Base-by-base conservation (phyloP, 2,329 filamentous ascomycete species). In the Chaetomium globosum region DNA sequence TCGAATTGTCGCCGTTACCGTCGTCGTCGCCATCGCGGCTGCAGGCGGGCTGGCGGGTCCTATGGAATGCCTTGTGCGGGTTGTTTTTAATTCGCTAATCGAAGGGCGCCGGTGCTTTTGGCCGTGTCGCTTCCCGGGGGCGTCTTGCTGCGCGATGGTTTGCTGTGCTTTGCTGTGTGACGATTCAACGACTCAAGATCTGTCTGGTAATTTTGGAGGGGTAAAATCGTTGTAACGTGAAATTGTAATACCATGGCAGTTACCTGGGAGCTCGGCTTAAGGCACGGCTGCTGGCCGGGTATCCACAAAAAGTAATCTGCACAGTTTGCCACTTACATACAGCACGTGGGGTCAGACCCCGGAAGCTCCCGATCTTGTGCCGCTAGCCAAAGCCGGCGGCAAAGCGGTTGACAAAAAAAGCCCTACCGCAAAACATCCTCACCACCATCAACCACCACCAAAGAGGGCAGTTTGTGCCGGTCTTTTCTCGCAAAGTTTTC, bases 1-100 rank as follows among this genome's bases (percentile, higher is more conserved):
- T 72, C 87, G 94, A 49, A 83, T 88, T 70, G 89, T 87, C 83
- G 91, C 87, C 67, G 78, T 82, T 68, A 76, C 73, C 30, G 78
- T 80, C 23, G 73, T 68, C 10, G 74, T 74, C n/a, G 75, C 71
- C 75, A 76, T 75, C n/a, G 52, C 69, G 28, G 16, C 10, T 3
- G 31, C 6, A 43, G 8, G 3, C 6, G 23, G 39, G 59, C 28
- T 9, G 12, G 2, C 5, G 4, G 9, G 33, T n/a, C 28, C 36
- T 19, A 13, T 56, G 4, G n/a, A 7, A 5, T 21, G 8, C 30
- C 30, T 9, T 9, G 21, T 9, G 28, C 57, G 36, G n/a, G 39
- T 48, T 48, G 12, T 48, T 26, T 2, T 4, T 26, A 26, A 21
- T 43, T 43, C 16, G 39, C 39, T 7, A 43, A 43, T 43, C 16